Conservation (phyloP, 306 rosid species). For the Rosa persica region DNA sequence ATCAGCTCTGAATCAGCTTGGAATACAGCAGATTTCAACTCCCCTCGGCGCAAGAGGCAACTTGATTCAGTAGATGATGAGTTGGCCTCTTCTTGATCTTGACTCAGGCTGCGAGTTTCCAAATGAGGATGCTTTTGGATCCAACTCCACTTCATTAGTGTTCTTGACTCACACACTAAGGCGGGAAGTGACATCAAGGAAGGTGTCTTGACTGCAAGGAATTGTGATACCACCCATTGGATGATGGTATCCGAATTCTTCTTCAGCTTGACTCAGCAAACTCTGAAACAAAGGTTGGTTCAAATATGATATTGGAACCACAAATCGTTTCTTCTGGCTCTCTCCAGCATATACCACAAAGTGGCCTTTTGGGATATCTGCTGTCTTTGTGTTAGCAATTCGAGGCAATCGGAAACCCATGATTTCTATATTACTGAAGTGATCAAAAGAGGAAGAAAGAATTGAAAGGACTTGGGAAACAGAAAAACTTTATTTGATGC, state of each 20-base stretch:
- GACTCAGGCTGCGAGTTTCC: background rate
- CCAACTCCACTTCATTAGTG: background rate
- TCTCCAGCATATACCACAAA: background rate
- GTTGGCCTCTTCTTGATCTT: background rate
- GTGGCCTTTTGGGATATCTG: background rate
- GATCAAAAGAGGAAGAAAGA: background rate
- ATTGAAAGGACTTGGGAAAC: background rate
- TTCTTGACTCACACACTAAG: background rate
- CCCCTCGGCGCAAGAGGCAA: background rate
- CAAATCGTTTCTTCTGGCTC: background rate
- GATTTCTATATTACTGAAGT: background rate
- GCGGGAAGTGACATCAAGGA: background rate
- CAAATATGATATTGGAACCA: background rate
- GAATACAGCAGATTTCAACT: too few relatives aligned
- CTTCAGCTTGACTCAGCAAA: background rate
- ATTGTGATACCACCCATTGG: background rate
- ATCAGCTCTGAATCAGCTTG: background rate
- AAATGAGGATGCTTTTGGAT: background rate
- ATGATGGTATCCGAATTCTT: background rate
- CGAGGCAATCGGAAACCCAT: background rate
- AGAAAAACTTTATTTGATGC: background rate
- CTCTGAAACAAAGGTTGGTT: background rate
- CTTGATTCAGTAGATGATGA: background rate
- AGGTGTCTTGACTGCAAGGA: background rate
- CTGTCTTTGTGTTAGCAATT: background rate